Evolutionary conservation across 2,329 filamentous ascomycete species (phyloP), one percentile per base, ranked within the genome.

Genomic region (Bertia moriformis): DNA sequence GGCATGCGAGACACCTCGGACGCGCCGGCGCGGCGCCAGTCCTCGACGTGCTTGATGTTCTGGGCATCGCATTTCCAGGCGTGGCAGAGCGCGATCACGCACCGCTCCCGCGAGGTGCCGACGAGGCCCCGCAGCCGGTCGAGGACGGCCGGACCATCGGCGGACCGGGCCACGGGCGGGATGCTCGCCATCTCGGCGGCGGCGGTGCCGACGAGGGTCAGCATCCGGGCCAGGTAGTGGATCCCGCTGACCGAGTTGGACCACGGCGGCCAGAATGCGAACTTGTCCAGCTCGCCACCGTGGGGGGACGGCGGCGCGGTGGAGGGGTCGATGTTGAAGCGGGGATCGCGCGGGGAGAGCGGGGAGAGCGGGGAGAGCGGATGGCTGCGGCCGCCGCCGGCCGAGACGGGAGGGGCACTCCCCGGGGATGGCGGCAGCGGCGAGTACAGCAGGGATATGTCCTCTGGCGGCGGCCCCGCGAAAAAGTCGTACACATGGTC

Each of bases 41-140:
- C 86, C 55, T 98, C 93, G 2, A 98, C 71, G 46, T 82, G 76
- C 56, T 89, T 93, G 61, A 89, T 87, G 48, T 88, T 84, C 57
- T 95, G 86, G 2, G 89, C 85, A 57, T 98, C 93, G 39, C 78
- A 80, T 50, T 86, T 89, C 93, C 91, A 98, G 0, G 87, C 83
- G 13, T 82, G 81, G 52, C 86, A 94, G 15, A 93, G 73, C 2
- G 88, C 88, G 19, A 79, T 78, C 2, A 93, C 79, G 44, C 82
- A 89, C 45, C 91, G 74, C 53, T 98, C 93, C 39, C 91, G 74
- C 4, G 88, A 78, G 13, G 72, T 69, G 19, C 78, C 79, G 30
- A 96, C 82, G 38, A 96, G 69, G 2, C 69, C 60, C 49, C 78
- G 85, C 37, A 98, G 65, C 36, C 76, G 69, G 46, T 96, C 89